Percentiles rank a stretch among this genome's conserved stretches.
Conservation (phyloP, 2,329 filamentous ascomycete species). For the Xylaria sp. region DNA sequence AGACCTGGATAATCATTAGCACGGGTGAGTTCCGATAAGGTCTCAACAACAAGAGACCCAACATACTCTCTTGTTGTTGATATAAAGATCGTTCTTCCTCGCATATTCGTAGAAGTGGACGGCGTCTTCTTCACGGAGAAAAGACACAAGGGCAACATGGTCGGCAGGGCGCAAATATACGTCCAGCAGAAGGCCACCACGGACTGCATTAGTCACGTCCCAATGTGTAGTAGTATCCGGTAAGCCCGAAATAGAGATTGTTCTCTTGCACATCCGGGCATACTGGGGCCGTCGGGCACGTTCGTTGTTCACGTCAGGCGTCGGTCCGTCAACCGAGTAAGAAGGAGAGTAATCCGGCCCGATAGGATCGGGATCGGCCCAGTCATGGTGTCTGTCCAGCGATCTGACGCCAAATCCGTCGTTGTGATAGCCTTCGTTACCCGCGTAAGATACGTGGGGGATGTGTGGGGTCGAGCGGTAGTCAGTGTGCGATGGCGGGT, state of each 20-base stretch:
- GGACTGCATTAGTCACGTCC: conserved; percentile 66
- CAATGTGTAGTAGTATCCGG: conserved; percentile 63
- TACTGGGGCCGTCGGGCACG: conserved; percentile 31
- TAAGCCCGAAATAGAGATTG: conserved; percentile 65
- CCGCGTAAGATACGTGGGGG: conserved; percentile 2
- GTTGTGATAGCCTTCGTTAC: conserved; percentile 8
- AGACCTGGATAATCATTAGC: conserved; percentile 53
- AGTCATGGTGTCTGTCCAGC: conserved; percentile 22
- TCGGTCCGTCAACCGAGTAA: conserved; percentile 26
- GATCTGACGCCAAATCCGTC: conserved; percentile 4
- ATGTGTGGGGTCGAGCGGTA: conserved; percentile 5
- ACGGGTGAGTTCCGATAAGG: background rate
- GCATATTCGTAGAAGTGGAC: conserved; percentile 65
- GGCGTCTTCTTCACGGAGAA: conserved; percentile 66
- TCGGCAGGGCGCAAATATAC: conserved; percentile 65
- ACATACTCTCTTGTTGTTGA: conserved; percentile 68
- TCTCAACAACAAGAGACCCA: too few relatives aligned
- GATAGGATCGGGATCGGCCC: conserved; percentile 22
- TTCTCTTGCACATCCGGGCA: conserved; percentile 52
- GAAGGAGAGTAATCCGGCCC: conserved; percentile 26
- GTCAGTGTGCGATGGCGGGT: background rate
- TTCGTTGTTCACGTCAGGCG: conserved; percentile 16
- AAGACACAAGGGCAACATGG: conserved; percentile 67
- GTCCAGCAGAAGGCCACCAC: conserved; percentile 72
- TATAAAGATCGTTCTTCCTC: conserved; percentile 67